Evolutionary conservation across 768 basidiomycete genomes (phyloP), one percentile per base, ranked within the genome.

Genomic region (Lactarius quietus): DNA sequence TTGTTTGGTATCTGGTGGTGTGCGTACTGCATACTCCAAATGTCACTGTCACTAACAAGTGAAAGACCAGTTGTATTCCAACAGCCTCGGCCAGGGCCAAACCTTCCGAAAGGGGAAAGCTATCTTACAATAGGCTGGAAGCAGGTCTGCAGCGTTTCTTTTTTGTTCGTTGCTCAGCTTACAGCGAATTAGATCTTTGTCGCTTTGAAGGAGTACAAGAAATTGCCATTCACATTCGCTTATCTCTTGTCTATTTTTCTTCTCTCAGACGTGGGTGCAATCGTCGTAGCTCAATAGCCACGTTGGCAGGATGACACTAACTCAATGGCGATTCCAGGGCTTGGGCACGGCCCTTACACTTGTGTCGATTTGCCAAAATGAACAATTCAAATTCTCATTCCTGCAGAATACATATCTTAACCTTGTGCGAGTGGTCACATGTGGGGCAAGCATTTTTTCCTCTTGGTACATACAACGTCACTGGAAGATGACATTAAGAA

Each of bases 121-220:
- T 93, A 93, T 70, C 66, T 93, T 29, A 91, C 90, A 0, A 84
- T 95, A 54, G 93, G 93, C 52, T 93, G 89, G 88, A 92, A 90
- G 72, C 91, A 93, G 79, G 89, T 85, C 63, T n/a, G 51, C 36
- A 28, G 18, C 9, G 35, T 17, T 20, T 8, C 8, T 10, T 38
- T 5, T 33, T 31, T 38, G 7, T 14, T 17, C 56, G 6, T 20
- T 5, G n/a, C 41, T 53, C 26, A 54, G 43, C 43, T 45, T 20
- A 45, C 54, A 56, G 26, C 55, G 35, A 65, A 65, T 5, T 67
- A 92, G 87, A 90, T 94, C 59, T 93, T 90, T 86, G 77, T 81
- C 15, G 89, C 90, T 1, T 71, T 82, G 65, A 88, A 85, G 71
- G 85, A 92, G 66, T 92, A 89, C 75, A 89, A 84, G 74, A 80